phyloP scores from a whole-genome alignment of 768 basidiomycete species.

The Podaxis sp. region DNA sequence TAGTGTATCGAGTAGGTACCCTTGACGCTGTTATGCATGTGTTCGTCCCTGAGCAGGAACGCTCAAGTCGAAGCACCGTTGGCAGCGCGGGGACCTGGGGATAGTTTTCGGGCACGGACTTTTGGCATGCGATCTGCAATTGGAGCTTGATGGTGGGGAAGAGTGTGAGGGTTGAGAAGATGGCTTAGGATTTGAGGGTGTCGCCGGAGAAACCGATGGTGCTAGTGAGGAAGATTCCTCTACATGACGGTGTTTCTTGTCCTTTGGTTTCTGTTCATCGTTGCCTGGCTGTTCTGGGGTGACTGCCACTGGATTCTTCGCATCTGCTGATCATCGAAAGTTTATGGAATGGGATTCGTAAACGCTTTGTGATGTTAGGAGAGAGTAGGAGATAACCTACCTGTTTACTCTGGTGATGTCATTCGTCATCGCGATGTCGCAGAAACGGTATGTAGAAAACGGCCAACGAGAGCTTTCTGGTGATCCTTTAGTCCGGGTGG shows the following conservation, averaged over 20 bases:
- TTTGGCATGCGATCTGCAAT: constrained; percentile 65
- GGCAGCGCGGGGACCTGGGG: constrained; percentile 94
- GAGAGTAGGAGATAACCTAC: too few relatives aligned
- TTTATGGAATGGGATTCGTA: too few relatives aligned
- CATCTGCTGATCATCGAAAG: not conserved
- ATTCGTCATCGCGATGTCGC: too few relatives aligned
- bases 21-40: too few relatives aligned
- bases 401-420: too few relatives aligned
- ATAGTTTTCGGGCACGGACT: constrained; percentile 85
- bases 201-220: constrained; percentile 16
- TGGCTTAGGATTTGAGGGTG: constrained; percentile 23
- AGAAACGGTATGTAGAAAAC: too few relatives aligned
- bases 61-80: constrained; percentile 90
- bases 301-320: constrained; percentile 1
- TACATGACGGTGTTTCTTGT: not conserved
- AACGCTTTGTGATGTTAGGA: too few relatives aligned
- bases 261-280: constrained; percentile 4
- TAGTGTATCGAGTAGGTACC: too few relatives aligned
- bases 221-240: constrained; percentile 17
- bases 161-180: constrained; percentile 19
- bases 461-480: too few relatives aligned
- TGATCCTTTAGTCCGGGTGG: too few relatives aligned
- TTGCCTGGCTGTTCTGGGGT: not conserved
- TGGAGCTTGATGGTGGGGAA: constrained; percentile 31
- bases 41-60: constrained; percentile 95